Evolutionary conservation across 177 flowering plant species (phyloP), one percentile per base, ranked within the genome.

Genomic region (Vitis hybrid): DNA sequence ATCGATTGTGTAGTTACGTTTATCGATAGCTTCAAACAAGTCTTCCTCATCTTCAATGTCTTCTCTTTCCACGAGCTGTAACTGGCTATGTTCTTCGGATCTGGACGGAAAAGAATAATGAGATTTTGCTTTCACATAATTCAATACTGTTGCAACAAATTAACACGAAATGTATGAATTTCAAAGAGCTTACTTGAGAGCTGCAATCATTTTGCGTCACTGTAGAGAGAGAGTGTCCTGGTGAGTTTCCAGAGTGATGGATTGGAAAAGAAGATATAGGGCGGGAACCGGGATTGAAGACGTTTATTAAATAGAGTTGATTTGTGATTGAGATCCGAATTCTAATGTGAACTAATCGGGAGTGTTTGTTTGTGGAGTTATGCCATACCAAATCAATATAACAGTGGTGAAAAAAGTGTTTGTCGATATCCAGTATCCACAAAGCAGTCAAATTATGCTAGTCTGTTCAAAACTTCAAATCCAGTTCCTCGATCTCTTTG

Each of bases 31-130:
- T 83, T 94, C 97, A 67, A 94, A 94, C 79, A 90, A 75, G 61
- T 94, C 98, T 46, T 93, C 98, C 67, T 94, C 97, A 16, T 90
- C 94, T 16, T 90, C 94, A 51, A 87, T 64, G 11, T 92, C 93
- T 71, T 91, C 98, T 55, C 96, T 74, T 59, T 89, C 94, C 46
- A 89, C 85, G 70, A 91, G 84, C 85, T 85, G 97, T 60, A 91
- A 48, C 81, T 89, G 93, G 74, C 75, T 75, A 15, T 71, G 78
- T 24, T 86, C 91, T 69, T 88, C 91, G 21, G 91, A 81, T 82
- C 91, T 87, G 83, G 64, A 51, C 40, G 52, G 46, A 35, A 35
- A 35, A 35, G 6, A 35, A 35, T 35, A 6, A 6, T 35, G 46
- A 35, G 7, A 35, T 6, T 35, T 46, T 46, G 54, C 30, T 46